These are phyloP conservation scores for Juncus inflexus DNA, from an alignment of 176 grass and related monocot species.

Conservation along the genomic window DNA sequence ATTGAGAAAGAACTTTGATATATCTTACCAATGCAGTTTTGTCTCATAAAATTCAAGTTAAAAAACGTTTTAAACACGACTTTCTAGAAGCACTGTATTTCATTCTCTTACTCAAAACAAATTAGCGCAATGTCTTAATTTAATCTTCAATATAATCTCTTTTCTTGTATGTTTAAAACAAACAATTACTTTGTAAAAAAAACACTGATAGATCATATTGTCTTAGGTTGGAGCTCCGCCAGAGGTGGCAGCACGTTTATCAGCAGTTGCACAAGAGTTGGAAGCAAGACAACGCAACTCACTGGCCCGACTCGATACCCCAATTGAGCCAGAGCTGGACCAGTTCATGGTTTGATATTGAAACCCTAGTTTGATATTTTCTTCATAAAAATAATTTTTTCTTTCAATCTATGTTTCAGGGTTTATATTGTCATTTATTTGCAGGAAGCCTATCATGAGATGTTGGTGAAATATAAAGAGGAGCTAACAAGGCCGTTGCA, in stretches of 20 bases:
- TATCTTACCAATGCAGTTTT: too few species aligned
- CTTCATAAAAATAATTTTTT: background rate
- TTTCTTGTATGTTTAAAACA: too few species aligned
- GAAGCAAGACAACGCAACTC: slow-evolving; percentile 62
- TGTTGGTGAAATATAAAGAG: slow-evolving; percentile 96
- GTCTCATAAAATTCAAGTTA: too few species aligned
- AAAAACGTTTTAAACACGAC: too few species aligned
- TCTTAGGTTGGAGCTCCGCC: slow-evolving; percentile 89
- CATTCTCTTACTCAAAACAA: too few species aligned
- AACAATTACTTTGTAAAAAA: too few species aligned
- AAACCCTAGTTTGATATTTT: too few species aligned
- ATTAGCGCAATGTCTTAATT: too few species aligned
- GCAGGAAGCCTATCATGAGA: slow-evolving; percentile 97
- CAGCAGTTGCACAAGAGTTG: slow-evolving; percentile 66
- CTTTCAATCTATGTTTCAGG: background rate
- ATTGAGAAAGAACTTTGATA: too few species aligned
- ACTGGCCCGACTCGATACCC: slow-evolving; percentile 42
- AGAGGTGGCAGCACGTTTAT: slow-evolving; percentile 64
- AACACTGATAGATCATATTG: background rate
- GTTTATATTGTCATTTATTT: background rate
- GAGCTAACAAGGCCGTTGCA: slow-evolving; percentile 88
- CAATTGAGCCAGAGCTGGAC: slow-evolving; percentile 83
- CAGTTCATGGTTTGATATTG: slow-evolving; percentile 77
- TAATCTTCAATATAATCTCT: too few species aligned
- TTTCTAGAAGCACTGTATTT: too few species aligned